These are phyloP conservation scores for Aphanomyces invadans DNA, from an alignment of 352 stramenopile genomes.

Conservation along the genomic window DNA sequence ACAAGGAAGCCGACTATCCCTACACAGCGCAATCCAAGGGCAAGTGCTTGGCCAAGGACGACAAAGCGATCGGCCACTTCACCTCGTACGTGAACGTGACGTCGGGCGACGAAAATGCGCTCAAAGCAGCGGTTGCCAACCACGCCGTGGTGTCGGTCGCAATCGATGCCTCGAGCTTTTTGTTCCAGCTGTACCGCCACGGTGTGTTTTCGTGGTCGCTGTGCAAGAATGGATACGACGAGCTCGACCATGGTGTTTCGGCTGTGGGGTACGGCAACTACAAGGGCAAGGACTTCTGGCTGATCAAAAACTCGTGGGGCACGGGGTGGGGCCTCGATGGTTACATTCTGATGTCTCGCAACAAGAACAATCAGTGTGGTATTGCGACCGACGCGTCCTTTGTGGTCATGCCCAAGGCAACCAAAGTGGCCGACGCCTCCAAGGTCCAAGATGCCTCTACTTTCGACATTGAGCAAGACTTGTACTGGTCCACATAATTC, in stretches of 20 bases:
- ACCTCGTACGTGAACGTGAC: constrained; percentile 66
- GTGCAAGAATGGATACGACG: constrained; percentile 34
- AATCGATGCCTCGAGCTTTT: constrained; percentile 76
- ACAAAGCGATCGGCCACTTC: constrained; percentile 35
- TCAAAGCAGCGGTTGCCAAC: constrained; percentile 82
- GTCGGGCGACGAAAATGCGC: constrained; percentile 56
- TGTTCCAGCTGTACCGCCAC: constrained; percentile 72
- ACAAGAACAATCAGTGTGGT: constrained; percentile 89
- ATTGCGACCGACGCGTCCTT: constrained; percentile 86
- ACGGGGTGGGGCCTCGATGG: constrained; percentile 80
- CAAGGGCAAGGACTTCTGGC: constrained; percentile 88
- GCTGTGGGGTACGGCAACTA: constrained; percentile 90
- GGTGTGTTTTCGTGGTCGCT: constrained; percentile 52
- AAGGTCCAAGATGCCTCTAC: constrained; percentile 1
- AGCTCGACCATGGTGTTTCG: constrained; percentile 92
- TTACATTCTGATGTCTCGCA: constrained; percentile 77
- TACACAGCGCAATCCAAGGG: constrained; percentile 37
- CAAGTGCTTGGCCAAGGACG: constrained; percentile 32
- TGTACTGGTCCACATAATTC: neutral
- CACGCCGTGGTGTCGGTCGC: constrained; percentile 79
- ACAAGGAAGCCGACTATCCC: constrained; percentile 31
- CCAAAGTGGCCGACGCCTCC: constrained; percentile 7
- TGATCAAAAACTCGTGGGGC: constrained; percentile 93
- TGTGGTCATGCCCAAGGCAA: constrained; percentile 41
- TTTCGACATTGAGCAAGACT: neutral